These are phyloP conservation scores for Tuber brumale DNA, from an alignment of 495 filamentous ascomycete genomes.

Conservation along the genomic window DNA sequence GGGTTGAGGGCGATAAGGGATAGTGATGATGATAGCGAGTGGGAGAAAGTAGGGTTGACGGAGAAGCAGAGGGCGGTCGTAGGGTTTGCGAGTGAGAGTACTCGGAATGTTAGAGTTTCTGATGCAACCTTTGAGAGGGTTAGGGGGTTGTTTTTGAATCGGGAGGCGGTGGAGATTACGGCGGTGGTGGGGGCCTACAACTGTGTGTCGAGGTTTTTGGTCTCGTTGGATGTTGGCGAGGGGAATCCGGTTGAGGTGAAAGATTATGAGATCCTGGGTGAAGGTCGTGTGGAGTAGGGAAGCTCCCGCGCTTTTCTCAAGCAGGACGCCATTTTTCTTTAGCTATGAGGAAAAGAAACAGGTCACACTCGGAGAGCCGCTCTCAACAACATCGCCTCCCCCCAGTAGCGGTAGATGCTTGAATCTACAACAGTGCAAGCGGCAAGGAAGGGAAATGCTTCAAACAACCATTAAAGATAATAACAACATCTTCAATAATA, in stretches of 20 bases:
- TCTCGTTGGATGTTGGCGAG: conserved; percentile 64
- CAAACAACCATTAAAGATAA: too few species aligned
- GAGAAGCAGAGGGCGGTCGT: conserved; percentile 59
- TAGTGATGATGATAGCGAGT: conserved; percentile 26
- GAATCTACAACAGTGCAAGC: too few species aligned
- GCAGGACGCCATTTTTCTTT: too few species aligned
- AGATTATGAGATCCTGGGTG: conserved; percentile 19
- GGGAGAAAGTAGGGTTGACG: conserved; percentile 45
- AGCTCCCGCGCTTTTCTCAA: too few species aligned
- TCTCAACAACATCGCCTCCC: too few species aligned
- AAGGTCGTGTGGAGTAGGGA: not conserved
- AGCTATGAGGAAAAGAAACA: too few species aligned
- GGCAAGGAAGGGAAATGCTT: too few species aligned
- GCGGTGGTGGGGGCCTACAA: conserved; percentile 79
- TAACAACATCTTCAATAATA: too few species aligned
- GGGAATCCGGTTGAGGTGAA: conserved; percentile 45
- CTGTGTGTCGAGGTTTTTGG: conserved; percentile 76
- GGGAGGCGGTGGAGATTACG: conserved; percentile 70
- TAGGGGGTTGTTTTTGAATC: conserved; percentile 55
- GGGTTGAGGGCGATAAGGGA: conserved; percentile 48
- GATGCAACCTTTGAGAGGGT: conserved; percentile 59
- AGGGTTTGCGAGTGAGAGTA: conserved; percentile 71
- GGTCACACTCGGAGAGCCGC: too few species aligned
- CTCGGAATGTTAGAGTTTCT: conserved; percentile 55
- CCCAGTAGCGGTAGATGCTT: too few species aligned